Percentiles rank a stretch among this genome's conserved stretches.
phyloP scores from a whole-genome alignment of 495 filamentous ascomycete genomes.

The Xylaria flabelliformis region DNA sequence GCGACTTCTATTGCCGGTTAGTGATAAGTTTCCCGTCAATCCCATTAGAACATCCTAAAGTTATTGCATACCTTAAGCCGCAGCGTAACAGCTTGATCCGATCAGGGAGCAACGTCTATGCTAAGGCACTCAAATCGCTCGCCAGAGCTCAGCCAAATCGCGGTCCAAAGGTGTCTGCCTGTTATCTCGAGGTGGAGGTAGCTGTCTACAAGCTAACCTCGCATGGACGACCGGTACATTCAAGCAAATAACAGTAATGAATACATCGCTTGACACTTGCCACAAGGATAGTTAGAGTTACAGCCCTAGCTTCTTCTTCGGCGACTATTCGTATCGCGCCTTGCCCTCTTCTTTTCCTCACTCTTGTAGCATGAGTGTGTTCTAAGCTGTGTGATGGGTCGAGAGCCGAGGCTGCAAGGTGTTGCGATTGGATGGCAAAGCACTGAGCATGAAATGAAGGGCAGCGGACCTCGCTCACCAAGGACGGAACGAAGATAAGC shows the following conservation, averaged over 20 bases:
- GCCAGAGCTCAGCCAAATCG: not conserved
- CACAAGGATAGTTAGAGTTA: not conserved
- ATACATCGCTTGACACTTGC: not conserved
- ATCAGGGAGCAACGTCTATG: not conserved
- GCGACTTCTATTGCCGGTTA: not conserved
- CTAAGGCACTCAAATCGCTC: not conserved
- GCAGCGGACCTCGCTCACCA: not conserved
- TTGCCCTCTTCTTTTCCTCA: not conserved
- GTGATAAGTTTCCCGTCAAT: not conserved
- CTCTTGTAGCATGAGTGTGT: not conserved
- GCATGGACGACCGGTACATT: no score
- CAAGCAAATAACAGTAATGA: not conserved
- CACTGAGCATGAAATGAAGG: not conserved
- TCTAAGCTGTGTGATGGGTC: not conserved
- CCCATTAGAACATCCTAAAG: not conserved
- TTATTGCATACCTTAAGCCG: not conserved
- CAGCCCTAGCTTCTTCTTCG: not conserved
- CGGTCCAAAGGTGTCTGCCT: not conserved
- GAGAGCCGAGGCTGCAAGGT: no score
- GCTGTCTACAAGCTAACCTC: no score
- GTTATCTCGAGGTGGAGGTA: not conserved
- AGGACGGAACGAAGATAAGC: not conserved
- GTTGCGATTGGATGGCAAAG: no score
- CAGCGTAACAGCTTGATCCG: not conserved
- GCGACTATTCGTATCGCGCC: not conserved